Evolutionary conservation across 2,329 filamentous ascomycete species (phyloP), one percentile per base, ranked within the genome.

Genomic region (Cryoendolithus antarcticus): DNA sequence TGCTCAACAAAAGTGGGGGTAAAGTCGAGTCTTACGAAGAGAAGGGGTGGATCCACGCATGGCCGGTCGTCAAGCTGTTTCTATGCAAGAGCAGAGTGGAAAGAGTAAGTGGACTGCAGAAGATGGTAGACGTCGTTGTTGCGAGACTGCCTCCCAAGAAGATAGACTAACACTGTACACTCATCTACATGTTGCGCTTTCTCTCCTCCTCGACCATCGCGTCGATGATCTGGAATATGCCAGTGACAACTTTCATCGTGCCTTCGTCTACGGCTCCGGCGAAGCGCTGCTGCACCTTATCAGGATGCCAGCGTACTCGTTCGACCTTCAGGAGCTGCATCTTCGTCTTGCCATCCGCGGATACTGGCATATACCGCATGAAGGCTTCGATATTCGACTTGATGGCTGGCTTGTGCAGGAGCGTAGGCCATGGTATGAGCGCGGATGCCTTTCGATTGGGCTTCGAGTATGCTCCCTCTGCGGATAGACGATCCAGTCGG

Each of bases 261-360:
- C 71, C 71, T 15, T 76, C 70, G 35, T 88, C 80, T 35, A 93
- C 75, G 9, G 70, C 67, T 0, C 74, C 76, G 3, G 86, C 84
- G 44, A 93, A 79, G 38, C 78, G 75, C 64, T 95, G 89, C 66
- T 95, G 86, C 40, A 96, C 82, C 68, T 96, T 98, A 63, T 98
- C 91, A 3, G 91, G 91, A 65, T 98, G 91, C 91, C 91, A 98
- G 9, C 86, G 72, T 12, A 96, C 79, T 37, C 91, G 76, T 65
- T 98, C 91, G 4, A 76, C 66, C 61, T 93, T 94, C 38, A 96
- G 67, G 4, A 72, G 58, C 33, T 70, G 65, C 9, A 62, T 39
- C 11, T 74, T 44, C 2, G 39, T 37, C 12, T 43, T 44, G 1
- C 40, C 49, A 6, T 45, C 44, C 4, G 35, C 38, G 12, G 5